Conservation (phyloP, 1,284 basidiomycete species). For the Caloboletus firmus region DNA sequence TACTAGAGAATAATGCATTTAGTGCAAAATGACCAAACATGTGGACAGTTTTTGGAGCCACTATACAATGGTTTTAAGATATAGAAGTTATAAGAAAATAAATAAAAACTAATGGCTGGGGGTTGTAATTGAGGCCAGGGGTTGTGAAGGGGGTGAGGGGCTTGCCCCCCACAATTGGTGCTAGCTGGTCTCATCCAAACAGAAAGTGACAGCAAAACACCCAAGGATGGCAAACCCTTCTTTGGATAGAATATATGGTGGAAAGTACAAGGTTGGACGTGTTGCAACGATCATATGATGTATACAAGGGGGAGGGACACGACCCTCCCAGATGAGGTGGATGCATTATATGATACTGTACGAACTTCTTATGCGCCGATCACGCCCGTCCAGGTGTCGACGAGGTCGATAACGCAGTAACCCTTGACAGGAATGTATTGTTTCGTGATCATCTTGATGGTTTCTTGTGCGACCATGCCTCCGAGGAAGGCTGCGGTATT, state of each 20-base stretch:
- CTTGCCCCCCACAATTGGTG: no score
- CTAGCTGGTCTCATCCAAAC: constrained; percentile 7
- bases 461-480: constrained; percentile 94
- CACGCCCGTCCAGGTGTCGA: constrained; percentile 75
- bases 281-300: background rate
- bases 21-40: no score
- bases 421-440: constrained; percentile 94
- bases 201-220: background rate
- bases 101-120: no score
- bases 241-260: background rate
- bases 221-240: background rate
- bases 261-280: constrained; percentile 1
- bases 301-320: background rate
- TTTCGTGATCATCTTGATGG: constrained; percentile 95
- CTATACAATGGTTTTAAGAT: no score
- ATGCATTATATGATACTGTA: background rate
- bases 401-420: constrained; percentile 84
- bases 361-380: constrained; percentile 31
- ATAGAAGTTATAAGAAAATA: no score
- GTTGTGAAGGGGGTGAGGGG: no score
- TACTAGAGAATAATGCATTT: no score
- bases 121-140: no score
- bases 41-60: no score
- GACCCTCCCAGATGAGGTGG: background rate
- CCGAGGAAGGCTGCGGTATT: constrained; percentile 93